These are phyloP conservation scores for Pseudopyrenochaeta lycopersici DNA, from an alignment of 2,329 filamentous ascomycete genomes.

Conservation along the genomic window DNA sequence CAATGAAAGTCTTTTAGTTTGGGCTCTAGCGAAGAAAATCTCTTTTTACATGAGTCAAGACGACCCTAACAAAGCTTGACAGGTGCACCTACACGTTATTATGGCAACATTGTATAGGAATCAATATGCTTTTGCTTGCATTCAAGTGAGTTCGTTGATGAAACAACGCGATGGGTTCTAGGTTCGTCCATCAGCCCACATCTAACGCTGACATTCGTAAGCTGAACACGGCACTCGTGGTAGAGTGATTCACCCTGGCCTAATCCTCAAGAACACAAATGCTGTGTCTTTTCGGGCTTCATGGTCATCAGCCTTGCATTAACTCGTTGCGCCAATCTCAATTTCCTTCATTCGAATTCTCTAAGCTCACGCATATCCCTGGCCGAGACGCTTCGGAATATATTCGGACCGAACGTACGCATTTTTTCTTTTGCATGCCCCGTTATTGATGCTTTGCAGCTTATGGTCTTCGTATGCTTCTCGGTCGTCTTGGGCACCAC, in stretches of 20 bases:
- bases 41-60: background rate
- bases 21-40: slow-evolving; percentile 23
- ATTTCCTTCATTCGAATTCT: slow-evolving; percentile 38
- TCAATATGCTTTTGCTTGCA: background rate
- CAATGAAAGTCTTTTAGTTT: slow-evolving; percentile 32
- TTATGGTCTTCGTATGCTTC: slow-evolving; percentile 18
- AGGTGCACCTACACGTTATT: slow-evolving; percentile 28
- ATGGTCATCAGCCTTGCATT: slow-evolving; percentile 25
- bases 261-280: slow-evolving; percentile 22
- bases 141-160: slow-evolving; percentile 10
- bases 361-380: slow-evolving; percentile 24
- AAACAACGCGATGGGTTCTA: slow-evolving; percentile 20
- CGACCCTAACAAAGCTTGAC: background rate
- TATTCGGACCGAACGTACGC: background rate
- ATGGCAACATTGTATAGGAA: slow-evolving; percentile 23
- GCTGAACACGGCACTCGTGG: slow-evolving; percentile 23
- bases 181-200: slow-evolving; percentile 21
- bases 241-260: slow-evolving; percentile 2
- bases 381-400: slow-evolving; percentile 32
- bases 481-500: slow-evolving; percentile 18
- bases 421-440: background rate
- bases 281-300: slow-evolving; percentile 29
- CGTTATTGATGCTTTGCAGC: slow-evolving; percentile 28
- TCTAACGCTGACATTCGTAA: slow-evolving; percentile 9
- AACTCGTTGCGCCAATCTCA: slow-evolving; percentile 31